Evolutionary conservation across 768 basidiomycete genomes (phyloP).

Genomic region (Pholiota conissans): DNA sequence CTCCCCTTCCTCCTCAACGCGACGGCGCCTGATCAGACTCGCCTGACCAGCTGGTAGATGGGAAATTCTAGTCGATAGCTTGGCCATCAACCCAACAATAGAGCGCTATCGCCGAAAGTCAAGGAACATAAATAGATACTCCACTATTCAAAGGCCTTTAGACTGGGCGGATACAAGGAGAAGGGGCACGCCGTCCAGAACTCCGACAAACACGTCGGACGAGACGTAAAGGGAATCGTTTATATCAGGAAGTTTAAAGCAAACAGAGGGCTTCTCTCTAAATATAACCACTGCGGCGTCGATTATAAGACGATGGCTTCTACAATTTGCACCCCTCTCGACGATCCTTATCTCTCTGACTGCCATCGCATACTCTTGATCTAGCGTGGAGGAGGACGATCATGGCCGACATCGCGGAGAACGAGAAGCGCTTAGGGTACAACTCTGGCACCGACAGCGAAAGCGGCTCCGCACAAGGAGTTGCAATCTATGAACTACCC

Average conservation of each 20-base stretch:
- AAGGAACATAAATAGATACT: background rate
- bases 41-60: background rate
- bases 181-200: background rate
- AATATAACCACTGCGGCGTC: background rate
- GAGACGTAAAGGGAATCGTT: background rate
- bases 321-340: background rate
- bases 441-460: constrained; percentile 11
- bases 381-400: background rate
- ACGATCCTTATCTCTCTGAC: background rate
- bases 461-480: constrained; percentile 25
- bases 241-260: background rate
- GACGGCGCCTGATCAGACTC: background rate
- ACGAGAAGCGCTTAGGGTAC: constrained; percentile 5
- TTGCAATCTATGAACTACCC: constrained; percentile 40
- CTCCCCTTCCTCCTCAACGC: background rate
- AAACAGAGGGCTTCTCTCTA: background rate
- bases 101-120: background rate
- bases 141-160: background rate
- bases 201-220: background rate
- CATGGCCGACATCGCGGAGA: background rate
- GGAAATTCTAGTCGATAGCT: background rate
- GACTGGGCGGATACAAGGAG: background rate
- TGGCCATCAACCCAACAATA: background rate
- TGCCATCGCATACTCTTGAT: background rate
- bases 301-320: background rate